These are phyloP conservation scores for Hyaloscypha finlandica DNA, from an alignment of 495 filamentous ascomycete species.

Conservation along the genomic window DNA sequence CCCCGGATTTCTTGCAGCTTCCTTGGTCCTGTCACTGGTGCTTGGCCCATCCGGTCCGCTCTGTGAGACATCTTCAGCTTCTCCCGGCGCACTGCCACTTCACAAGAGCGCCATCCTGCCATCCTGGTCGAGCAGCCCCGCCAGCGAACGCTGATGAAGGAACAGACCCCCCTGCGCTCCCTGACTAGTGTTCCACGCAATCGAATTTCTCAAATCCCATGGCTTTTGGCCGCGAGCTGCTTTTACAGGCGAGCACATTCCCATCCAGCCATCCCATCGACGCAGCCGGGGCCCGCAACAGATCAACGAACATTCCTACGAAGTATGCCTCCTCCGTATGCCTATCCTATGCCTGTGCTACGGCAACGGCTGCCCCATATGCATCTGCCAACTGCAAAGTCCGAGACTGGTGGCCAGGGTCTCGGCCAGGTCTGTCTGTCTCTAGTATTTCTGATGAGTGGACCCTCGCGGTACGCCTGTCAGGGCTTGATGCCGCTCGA, in stretches of 20 bases:
- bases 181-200: constrained; percentile 12
- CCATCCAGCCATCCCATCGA: not conserved
- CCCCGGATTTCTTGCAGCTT: too few relatives aligned
- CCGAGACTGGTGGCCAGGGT: not conserved
- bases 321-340: not conserved
- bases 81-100: too few relatives aligned
- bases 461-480: not conserved
- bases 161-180: not conserved
- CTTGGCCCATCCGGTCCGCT: too few relatives aligned
- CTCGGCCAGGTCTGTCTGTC: not conserved
- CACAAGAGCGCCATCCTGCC: too few relatives aligned
- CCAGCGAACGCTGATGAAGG: not conserved
- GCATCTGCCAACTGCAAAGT: not conserved
- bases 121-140: not conserved
- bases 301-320: too few relatives aligned
- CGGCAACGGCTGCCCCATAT: not conserved
- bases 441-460: not conserved
- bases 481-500: not conserved
- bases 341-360: not conserved
- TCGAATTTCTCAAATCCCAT: constrained; percentile 21
- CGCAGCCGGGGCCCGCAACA: too few relatives aligned
- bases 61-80: too few relatives aligned
- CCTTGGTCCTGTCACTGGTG: too few relatives aligned
- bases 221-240: not conserved
- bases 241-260: not conserved